A percentile compares a stretch with the other conserved stretches of the same genome.
Conservation (phyloP, 2,329 filamentous ascomycete genomes). For the Claviceps maximensis region DNA sequence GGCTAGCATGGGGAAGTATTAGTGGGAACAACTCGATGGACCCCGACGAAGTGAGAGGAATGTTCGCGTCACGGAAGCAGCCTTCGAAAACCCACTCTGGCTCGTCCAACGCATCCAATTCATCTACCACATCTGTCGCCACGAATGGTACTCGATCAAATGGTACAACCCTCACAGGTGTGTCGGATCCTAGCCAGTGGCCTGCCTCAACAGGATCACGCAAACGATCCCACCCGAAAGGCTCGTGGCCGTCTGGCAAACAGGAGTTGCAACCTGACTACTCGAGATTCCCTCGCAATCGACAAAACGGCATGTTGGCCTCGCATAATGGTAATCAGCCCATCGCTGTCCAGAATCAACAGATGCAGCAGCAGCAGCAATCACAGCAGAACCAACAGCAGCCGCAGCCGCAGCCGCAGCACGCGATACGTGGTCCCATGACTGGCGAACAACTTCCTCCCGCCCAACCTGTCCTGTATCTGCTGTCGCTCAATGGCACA, state of each 20-base stretch:
- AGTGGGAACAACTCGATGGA: conserved; percentile 57
- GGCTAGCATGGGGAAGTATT: conserved; percentile 50
- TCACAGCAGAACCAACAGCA: conserved; percentile 31
- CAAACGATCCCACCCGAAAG: conserved; percentile 39
- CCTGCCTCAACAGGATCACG: conserved; percentile 32
- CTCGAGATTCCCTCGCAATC: conserved; percentile 29
- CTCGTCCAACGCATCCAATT: conserved; percentile 59
- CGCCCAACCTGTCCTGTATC: conserved; percentile 66
- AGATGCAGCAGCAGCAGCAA: conserved; percentile 26
- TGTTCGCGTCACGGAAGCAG: conserved; percentile 82
- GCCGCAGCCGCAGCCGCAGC: conserved; percentile 27
- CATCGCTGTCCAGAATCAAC: conserved; percentile 19
- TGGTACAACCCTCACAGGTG: conserved; percentile 37
- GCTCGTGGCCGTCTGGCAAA: conserved; percentile 36
- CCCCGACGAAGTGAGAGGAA: conserved; percentile 71
- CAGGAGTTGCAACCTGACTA: conserved; percentile 35
- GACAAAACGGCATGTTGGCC: conserved; percentile 27
- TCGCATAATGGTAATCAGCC: conserved; percentile 20
- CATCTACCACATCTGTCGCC: conserved; percentile 41
- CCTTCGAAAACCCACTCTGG: conserved; percentile 82
- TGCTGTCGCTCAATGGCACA: conserved; percentile 85
- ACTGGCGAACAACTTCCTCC: conserved; percentile 42
- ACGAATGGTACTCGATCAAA: conserved; percentile 48
- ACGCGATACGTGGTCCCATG: conserved; percentile 46
- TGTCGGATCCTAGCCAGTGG: conserved; percentile 38